phyloP scores from a whole-genome alignment of 2,329 filamentous ascomycete genomes.

The Lecanosticta acicola region DNA sequence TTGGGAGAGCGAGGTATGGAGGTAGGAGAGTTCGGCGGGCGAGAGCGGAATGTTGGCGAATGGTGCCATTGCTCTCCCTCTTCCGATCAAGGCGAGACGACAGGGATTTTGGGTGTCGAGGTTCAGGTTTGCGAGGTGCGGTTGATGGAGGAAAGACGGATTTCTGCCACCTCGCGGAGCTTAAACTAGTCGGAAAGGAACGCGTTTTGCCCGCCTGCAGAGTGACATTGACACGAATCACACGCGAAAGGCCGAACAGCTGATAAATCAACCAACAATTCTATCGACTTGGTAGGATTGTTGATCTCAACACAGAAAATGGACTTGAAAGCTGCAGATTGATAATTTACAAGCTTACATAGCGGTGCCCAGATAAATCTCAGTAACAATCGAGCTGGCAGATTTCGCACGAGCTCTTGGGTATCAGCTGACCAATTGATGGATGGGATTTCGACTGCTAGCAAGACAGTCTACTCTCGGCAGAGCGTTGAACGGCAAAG shows the following conservation, averaged over 20 bases:
- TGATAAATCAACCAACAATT: too few relatives aligned
- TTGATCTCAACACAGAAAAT: neutral
- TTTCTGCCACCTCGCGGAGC: too few relatives aligned
- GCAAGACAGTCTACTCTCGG: conserved; percentile 10
- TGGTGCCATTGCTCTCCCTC: too few relatives aligned
- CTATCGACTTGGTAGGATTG: too few relatives aligned
- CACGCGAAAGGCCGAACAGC: too few relatives aligned
- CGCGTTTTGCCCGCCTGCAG: too few relatives aligned
- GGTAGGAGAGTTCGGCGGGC: conserved; percentile 91
- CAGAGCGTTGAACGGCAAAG: conserved; percentile 14
- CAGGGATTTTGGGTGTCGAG: neutral
- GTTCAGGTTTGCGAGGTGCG: neutral
- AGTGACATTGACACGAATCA: too few relatives aligned
- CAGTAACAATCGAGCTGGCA: conserved; percentile 10
- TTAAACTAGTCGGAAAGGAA: too few relatives aligned
- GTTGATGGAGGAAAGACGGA: too few relatives aligned
- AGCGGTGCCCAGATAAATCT: conserved; percentile 8
- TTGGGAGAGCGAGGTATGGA: conserved; percentile 79
- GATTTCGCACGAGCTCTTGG: conserved; percentile 12
- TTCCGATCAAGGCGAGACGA: too few relatives aligned
- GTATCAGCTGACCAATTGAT: conserved; percentile 20
- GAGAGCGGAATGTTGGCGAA: conserved; percentile 65
- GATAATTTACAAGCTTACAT: conserved; percentile 10
- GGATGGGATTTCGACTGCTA: conserved; percentile 9
- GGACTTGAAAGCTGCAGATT: neutral